A percentile compares a stretch with the other conserved stretches of the same genome.
phyloP scores from a whole-genome alignment of 176 grass and related monocot species.

The Avena insularis region DNA sequence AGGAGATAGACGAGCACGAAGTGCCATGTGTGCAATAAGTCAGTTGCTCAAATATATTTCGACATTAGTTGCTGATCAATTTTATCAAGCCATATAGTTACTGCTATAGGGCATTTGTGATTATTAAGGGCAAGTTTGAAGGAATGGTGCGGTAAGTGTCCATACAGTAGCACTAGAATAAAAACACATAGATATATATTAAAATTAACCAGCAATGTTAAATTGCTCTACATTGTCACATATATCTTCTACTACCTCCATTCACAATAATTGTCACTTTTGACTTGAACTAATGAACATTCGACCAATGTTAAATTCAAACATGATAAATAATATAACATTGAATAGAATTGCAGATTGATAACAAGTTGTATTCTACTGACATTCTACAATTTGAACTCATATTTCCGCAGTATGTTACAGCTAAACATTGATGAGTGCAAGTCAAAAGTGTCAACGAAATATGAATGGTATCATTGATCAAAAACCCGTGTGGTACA shows the following conservation, averaged over 20 bases:
- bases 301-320: not conserved
- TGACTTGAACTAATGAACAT: not conserved
- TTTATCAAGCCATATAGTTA: not conserved
- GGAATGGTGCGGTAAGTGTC: not conserved
- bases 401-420: not conserved
- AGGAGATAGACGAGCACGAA: not conserved
- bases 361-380: not conserved
- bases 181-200: not conserved
- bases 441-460: not conserved
- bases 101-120: not conserved
- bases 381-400: not conserved
- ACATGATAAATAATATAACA: not conserved
- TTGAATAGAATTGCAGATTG: not conserved
- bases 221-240: not conserved
- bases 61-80: not conserved
- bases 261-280: not conserved
- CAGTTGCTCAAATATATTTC: not conserved
- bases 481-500: not conserved
- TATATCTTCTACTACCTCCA: not conserved
- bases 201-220: not conserved
- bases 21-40: not conserved
- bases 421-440: not conserved
- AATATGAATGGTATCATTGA: not conserved
- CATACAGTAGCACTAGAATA: not conserved
- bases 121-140: not conserved